Conservation (phyloP, 1,284 basidiomycete genomes). For the Rhizoctonia solani region DNA sequence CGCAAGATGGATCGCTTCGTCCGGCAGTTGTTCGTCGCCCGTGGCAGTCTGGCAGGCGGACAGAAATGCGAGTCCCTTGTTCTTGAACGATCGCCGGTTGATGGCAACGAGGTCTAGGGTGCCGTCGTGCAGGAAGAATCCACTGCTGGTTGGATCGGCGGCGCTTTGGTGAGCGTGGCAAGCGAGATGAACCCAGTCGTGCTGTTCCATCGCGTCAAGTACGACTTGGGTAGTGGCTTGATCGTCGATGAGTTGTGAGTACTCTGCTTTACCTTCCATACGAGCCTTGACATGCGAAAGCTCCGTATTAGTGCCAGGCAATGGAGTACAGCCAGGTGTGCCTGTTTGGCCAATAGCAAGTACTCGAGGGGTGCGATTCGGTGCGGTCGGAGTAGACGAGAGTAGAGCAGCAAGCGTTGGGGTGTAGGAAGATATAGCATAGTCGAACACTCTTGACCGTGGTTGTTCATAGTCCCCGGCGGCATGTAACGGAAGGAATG, state of each 20-base stretch:
- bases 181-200: background rate
- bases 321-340: background rate
- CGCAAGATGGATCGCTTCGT: constrained; percentile 11
- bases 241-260: background rate
- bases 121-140: too few species aligned
- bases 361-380: background rate
- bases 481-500: too few species aligned
- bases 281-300: background rate
- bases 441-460: too few species aligned
- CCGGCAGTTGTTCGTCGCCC: constrained; percentile 1
- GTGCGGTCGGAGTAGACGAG: background rate
- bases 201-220: background rate
- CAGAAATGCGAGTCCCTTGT: background rate
- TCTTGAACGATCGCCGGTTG: background rate
- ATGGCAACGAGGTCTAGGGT: background rate
- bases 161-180: too few species aligned
- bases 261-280: background rate
- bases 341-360: background rate
- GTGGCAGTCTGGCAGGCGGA: constrained; percentile 5
- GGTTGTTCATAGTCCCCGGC: too few species aligned
- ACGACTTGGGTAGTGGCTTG: background rate
- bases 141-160: too few species aligned
- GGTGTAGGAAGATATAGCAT: too few species aligned
- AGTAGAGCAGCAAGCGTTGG: background rate
- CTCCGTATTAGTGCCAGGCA: background rate